Evolutionary conservation across 2,329 filamentous ascomycete genomes (phyloP).

Genomic region (Teratosphaeria destructans): DNA sequence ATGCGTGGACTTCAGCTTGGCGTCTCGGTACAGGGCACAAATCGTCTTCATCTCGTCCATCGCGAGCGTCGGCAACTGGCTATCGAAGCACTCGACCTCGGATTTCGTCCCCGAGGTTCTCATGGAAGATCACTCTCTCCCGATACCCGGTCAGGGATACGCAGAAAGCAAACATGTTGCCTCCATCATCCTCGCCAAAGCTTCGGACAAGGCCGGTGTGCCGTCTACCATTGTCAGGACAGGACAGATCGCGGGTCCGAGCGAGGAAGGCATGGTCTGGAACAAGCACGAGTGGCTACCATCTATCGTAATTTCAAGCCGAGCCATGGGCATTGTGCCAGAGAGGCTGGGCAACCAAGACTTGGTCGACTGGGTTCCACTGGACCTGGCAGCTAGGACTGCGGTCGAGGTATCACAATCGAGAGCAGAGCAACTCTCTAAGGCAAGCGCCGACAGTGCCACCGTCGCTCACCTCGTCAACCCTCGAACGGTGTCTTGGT

Average conservation of each 20-base stretch:
- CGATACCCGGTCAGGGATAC: slow-evolving; percentile 25
- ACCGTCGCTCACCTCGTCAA: slow-evolving; percentile 19
- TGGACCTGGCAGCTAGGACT: slow-evolving; percentile 30
- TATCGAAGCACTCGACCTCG: slow-evolving; percentile 2
- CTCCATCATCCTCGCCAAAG: slow-evolving; percentile 20
- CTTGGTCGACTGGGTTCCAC: slow-evolving; percentile 35
- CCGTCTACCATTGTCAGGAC: slow-evolving; percentile 13
- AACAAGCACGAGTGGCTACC: slow-evolving; percentile 34
- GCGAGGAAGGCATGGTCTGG: slow-evolving; percentile 23
- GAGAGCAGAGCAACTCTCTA: background rate
- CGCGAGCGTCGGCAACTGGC: slow-evolving; percentile 24
- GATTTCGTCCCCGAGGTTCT: slow-evolving; percentile 22
- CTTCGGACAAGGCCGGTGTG: slow-evolving; percentile 16
- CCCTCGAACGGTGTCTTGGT: slow-evolving; percentile 13
- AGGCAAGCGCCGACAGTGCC: background rate
- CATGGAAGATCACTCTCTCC: slow-evolving; percentile 15
- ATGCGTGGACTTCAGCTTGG: slow-evolving; percentile 17
- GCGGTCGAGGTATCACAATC: slow-evolving; percentile 17
- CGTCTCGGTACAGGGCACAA: slow-evolving; percentile 16
- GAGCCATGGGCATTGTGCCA: slow-evolving; percentile 29
- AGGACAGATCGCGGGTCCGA: slow-evolving; percentile 19
- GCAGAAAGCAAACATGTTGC: slow-evolving; percentile 29
- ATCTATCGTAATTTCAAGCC: slow-evolving; percentile 29
- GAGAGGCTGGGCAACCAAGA: slow-evolving; percentile 25
- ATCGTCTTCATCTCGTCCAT: slow-evolving; percentile 32